A percentile compares a stretch with the other conserved stretches of the same genome.
phyloP scores from a whole-genome alignment of 257 asterid species.

The Craterostigma plantagineum region DNA sequence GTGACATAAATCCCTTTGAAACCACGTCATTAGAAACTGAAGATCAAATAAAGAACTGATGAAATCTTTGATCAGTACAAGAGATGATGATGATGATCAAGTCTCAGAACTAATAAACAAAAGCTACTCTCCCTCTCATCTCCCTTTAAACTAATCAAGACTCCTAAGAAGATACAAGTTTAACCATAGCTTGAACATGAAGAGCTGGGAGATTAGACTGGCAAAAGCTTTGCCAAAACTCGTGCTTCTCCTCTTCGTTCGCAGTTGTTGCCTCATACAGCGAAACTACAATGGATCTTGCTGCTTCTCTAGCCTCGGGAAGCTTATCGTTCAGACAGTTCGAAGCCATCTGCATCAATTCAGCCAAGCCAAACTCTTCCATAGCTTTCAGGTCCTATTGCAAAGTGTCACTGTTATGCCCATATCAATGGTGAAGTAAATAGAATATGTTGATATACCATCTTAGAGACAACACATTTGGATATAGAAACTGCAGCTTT shows the following conservation, averaged over 20 bases:
- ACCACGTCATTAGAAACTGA: too few species aligned
- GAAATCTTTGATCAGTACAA: too few species aligned
- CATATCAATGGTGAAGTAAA: not conserved
- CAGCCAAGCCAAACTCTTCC: conserved; percentile 47
- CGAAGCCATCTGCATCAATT: conserved; percentile 34
- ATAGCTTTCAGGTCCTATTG: conserved; percentile 58
- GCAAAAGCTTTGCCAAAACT: conserved; percentile 83
- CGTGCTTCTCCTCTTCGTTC: conserved; percentile 45
- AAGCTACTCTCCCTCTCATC: conserved; percentile 3
- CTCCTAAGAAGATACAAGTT: conserved; percentile 23
- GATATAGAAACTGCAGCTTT: conserved; percentile 67
- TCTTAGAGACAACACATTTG: conserved; percentile 47
- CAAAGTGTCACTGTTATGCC: conserved; percentile 3
- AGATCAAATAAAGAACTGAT: too few species aligned
- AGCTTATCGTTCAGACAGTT: conserved; percentile 65
- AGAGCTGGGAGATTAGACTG: conserved; percentile 54
- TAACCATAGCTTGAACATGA: conserved; percentile 65
- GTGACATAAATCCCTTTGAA: too few species aligned
- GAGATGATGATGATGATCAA: conserved; percentile 6
- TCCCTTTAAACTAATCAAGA: not conserved
- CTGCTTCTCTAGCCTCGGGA: conserved; percentile 91
- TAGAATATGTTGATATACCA: conserved; percentile 38
- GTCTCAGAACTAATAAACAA: conserved; percentile 2
- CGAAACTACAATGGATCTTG: conserved; percentile 35
- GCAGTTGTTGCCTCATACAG: conserved; percentile 31